phyloP scores from a whole-genome alignment of 495 filamentous ascomycete species.

The Lasiosphaeria ovina region DNA sequence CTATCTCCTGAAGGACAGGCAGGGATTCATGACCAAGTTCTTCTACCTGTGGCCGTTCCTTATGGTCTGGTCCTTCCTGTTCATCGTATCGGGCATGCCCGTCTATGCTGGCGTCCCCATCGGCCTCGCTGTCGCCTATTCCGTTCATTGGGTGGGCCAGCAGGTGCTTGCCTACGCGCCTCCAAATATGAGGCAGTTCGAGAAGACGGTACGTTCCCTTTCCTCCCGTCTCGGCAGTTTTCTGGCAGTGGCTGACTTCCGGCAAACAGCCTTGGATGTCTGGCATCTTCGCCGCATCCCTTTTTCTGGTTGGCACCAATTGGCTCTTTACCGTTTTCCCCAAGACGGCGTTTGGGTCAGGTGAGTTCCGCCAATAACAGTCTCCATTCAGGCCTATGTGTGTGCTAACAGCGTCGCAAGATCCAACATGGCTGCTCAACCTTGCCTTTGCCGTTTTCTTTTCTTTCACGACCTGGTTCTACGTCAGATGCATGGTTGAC shows the following conservation, averaged over 20 bases:
- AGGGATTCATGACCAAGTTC: conserved; percentile 72
- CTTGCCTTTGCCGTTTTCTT: conserved; percentile 65
- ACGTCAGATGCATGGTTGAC: conserved; percentile 74
- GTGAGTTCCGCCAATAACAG: conserved; percentile 22
- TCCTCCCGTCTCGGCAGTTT: conserved; percentile 1
- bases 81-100: conserved; percentile 69
- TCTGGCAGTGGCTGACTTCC: conserved; percentile 17
- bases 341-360: conserved; percentile 44
- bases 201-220: conserved; percentile 68
- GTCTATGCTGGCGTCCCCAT: conserved; percentile 75
- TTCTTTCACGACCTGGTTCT: conserved; percentile 76
- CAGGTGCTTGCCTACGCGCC: conserved; percentile 77
- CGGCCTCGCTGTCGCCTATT: conserved; percentile 61
- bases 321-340: conserved; percentile 75
- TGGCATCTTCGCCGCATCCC: conserved; percentile 84
- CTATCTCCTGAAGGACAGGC: conserved; percentile 67
- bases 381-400: too few species aligned
- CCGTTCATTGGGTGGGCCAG: conserved; percentile 74
- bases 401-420: conserved; percentile 17
- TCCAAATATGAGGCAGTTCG: conserved; percentile 78
- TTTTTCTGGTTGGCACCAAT: conserved; percentile 78
- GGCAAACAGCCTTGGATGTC: conserved; percentile 73
- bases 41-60: conserved; percentile 89
- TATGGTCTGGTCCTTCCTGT: conserved; percentile 65
- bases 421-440: conserved; percentile 67